Base-by-base conservation (phyloP, 306 rosid species). In the Canavalia ensiformis region DNA sequence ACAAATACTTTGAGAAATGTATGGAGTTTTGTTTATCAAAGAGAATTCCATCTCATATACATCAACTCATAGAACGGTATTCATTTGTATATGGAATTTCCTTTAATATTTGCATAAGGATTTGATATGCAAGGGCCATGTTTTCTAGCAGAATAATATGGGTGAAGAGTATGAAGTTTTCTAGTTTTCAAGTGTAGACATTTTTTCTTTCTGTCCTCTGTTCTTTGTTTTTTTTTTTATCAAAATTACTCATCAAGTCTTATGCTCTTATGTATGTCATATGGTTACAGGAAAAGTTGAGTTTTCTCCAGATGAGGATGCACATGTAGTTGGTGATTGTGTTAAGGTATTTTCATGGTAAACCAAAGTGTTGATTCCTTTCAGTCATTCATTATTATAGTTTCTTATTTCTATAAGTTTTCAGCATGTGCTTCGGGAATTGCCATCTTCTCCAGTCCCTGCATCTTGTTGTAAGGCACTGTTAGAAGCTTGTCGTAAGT, bases 391-490 rank as follows among this genome's bases (percentile, higher is more conserved):
- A 54, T 64, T 56, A 52, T 73, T 56, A 76, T 51, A 60, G 60
- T 49, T 47, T 45, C 58, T 52, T 42, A 63, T 59, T 67, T 78
- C 76, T 75, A 72, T 79, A 64, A 54, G 75, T 68, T 75, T 86
- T 52, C 88, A 96, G 99, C 86, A 92, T 78, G 91, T 94, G 57
- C 75, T 96, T 79, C 94, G 99, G 47, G 97, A 85, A 87, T 88
- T 96, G 90, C 98, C 98, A 34, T 96, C 99, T 72, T 90, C 98
- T 88, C 99, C 98, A 0, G 95, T 96, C 59, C 99, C 99, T 18
- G 99, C 98, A 80, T 96, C 99, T 83, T 96, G 99, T 85, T 96
- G 99, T 81, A 92, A 92, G 35, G 99, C 99, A 63, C 90, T 96
- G 30, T 87, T 94, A 77, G 97, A 92, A 78, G 90, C 98, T 79